phyloP scores from a whole-genome alignment of 164 flowering plant genomes.

The Sextonia rubra region DNA sequence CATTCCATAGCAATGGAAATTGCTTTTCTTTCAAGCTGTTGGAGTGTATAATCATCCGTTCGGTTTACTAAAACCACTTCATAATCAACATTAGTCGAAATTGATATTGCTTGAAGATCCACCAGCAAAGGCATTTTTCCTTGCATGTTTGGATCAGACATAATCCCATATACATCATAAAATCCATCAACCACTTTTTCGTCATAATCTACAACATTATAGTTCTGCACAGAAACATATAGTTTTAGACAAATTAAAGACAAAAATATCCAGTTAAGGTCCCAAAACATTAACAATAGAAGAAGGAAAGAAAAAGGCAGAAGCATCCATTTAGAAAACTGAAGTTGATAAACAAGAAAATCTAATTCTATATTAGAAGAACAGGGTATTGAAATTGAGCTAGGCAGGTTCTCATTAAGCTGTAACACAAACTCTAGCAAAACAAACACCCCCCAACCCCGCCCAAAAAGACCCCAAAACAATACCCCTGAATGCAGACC shows the following conservation, averaged over 20 bases:
- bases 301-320: not conserved
- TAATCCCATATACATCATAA: slow-evolving; percentile 75
- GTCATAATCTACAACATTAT: slow-evolving; percentile 76
- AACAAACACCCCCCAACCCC: too few relatives aligned
- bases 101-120: slow-evolving; percentile 68
- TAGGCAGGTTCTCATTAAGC: too few relatives aligned
- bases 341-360: not conserved
- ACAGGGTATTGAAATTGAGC: not conserved
- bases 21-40: slow-evolving; percentile 67
- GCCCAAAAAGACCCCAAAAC: too few relatives aligned
- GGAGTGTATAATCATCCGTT: slow-evolving; percentile 51
- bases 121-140: slow-evolving; percentile 75
- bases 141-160: slow-evolving; percentile 41
- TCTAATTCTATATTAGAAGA: not conserved
- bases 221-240: slow-evolving; percentile 55
- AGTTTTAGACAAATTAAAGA: not conserved
- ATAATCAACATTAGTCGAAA: slow-evolving; percentile 51
- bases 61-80: slow-evolving; percentile 88
- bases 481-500: too few relatives aligned
- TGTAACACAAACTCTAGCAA: too few relatives aligned
- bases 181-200: slow-evolving; percentile 90
- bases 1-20: slow-evolving; percentile 40
- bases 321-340: not conserved
- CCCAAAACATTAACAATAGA: not conserved
- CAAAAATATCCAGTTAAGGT: not conserved